phyloP scores from a whole-genome alignment of 352 stramenopile species.

The Globisporangium irregulare region DNA sequence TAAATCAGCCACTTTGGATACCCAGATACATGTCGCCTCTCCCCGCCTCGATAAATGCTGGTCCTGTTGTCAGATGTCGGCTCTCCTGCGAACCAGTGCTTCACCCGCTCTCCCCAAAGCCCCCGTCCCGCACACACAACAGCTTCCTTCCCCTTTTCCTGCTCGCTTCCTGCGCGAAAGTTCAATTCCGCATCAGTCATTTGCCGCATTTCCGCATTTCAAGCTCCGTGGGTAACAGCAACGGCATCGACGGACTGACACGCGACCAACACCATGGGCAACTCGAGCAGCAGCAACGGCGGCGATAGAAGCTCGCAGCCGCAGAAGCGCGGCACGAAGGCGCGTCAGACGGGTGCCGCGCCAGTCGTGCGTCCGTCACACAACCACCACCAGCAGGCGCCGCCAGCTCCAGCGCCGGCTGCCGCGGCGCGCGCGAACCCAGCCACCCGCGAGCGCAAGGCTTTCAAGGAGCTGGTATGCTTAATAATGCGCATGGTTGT shows the following conservation, averaged over 20 bases:
- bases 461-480: conserved; percentile 68
- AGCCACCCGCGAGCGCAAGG: conserved; percentile 51
- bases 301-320: conserved; percentile 14
- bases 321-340: conserved; percentile 26
- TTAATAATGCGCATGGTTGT: not conserved
- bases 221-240: not conserved
- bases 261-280: conserved; percentile 42
- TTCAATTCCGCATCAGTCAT: conserved; percentile 5
- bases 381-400: conserved; percentile 18
- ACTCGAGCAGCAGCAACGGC: conserved; percentile 57
- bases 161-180: not conserved
- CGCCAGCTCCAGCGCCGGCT: conserved; percentile 20
- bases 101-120: not conserved
- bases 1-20: conserved; percentile 3
- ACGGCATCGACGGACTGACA: not conserved
- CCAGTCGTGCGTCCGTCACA: conserved; percentile 17
- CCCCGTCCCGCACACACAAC: not conserved
- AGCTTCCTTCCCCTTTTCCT: not conserved
- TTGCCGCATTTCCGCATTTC: conserved; percentile 8
- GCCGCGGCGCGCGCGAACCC: conserved; percentile 31
- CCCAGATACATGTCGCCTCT: not conserved
- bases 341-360: conserved; percentile 26
- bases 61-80: not conserved
- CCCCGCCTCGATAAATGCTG: not conserved
- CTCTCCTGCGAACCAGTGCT: not conserved